Evolutionary conservation across 441 rosid species (phyloP), one percentile per base, ranked within the genome.

Genomic region (Erodium texanum): DNA sequence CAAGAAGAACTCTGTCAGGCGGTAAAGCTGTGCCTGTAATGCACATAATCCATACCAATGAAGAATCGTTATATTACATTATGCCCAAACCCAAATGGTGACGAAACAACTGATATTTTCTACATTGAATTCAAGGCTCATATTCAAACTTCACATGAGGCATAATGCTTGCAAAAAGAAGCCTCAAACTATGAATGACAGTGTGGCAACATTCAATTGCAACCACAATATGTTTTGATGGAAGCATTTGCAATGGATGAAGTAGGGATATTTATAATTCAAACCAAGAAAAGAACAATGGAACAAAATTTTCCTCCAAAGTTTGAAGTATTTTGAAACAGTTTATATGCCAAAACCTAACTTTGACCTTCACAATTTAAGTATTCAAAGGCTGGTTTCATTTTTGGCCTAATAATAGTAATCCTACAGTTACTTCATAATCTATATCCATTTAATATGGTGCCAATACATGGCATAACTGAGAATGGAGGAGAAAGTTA

Each of bases 21-120:
- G 95, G 81, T 87, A 83, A 76, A 92, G 84, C 78, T 95, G 99
- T 52, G 80, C 75, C 99, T 95, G 96, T 71, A 77, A 62, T 27
- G 66, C 36, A 63, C 7, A 63, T 18, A 27, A 8, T 27, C 41
- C 66, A 63, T 63, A 27, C 10, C 66, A 7, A 63, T 27, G 32
- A 15, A 56, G 24, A 56, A 56, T 8, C 24, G 20, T 56, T 56
- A 56, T n/a, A 63, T 63, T 63, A 62, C 29, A 62, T 38, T 29
- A 29, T 16, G 10, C 22, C 1, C 38, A 18, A 54, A n/a, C 66
- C 23, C 23, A 63, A 24, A 48, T 24, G 41, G 63, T 45, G 18
- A 72, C 27, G 7, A 62, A 54, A 50, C 23, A 45, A 67, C n/a
- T 19, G 27, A 43, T 43, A 29, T 19, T 3, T 23, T 63, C 11